Base-by-base conservation (phyloP, 768 basidiomycete species). In the Leccinum variicolor region DNA sequence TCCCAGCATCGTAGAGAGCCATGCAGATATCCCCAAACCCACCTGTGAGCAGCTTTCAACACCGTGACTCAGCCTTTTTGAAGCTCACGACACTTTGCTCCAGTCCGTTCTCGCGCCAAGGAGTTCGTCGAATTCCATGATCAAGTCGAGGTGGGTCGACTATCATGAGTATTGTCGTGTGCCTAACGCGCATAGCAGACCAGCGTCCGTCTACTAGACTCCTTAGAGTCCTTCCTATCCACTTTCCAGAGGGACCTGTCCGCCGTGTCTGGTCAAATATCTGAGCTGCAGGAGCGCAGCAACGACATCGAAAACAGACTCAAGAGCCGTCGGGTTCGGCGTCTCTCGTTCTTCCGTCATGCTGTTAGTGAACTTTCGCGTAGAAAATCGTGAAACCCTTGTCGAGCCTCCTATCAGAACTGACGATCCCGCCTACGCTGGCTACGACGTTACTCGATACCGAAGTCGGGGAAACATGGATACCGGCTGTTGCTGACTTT, bases 161-260 rank as follows among this genome's bases (percentile, higher is more conserved):
- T 51, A 14, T 31, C 48, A 46, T 21, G 34, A 36, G 39, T 19
- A 21, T 26, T 9, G 25, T 50, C 39, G 28, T 29, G 51, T 55
- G 4, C 10, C 46, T 56, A 56, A 63, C 54, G 28, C 41, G 39
- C 34, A 28, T 23, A 25, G 8, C 69, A 99, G 96, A 89, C 92
- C 15, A 96, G 95, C 66, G 82, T 91, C 14, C 80, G 79, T 57
- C 81, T 98, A 19, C 79, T 99, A 53, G 87, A 93, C 67, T 92
- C 92, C 1, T 80, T 99, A 3, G 89, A 97, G 63, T 80, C 85
- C 1, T 98, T 98, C 72, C 81, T 99, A 11, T 94, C 93, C 3
- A 97, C 92, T 0, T 99, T 99, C 67, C 96, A 98, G 73, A 89
- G 81, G 64, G 96, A 99, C 72, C 79, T 99, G 21, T 90, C 93